Evolutionary conservation across 75 land plant genomes (phyloP).

Genomic region (Cunninghamia lanceolata): DNA sequence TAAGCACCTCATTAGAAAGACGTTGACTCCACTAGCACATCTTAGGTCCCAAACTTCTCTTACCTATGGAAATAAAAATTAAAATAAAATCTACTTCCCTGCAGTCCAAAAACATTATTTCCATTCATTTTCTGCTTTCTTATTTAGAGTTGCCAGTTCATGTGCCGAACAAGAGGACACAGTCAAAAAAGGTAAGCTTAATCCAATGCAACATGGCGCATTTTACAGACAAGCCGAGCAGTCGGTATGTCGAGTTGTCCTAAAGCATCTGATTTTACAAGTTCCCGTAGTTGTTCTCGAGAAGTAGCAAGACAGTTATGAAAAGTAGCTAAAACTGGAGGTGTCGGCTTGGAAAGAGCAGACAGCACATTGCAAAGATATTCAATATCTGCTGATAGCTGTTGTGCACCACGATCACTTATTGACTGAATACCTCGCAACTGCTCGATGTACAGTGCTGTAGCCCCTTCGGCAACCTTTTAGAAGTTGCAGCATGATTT

Average conservation of each 20-base stretch:
- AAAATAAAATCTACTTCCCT: neutral
- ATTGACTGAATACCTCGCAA: constrained; percentile 87
- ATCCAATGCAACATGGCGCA: constrained; percentile 74
- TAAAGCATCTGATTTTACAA: constrained; percentile 60
- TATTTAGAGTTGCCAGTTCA: neutral
- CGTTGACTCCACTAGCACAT: neutral
- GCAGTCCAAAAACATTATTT: neutral
- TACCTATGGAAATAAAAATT: neutral
- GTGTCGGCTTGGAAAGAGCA: constrained; percentile 90
- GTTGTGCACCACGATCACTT: constrained; percentile 94
- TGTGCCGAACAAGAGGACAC: neutral
- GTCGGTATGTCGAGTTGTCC: constrained; percentile 75
- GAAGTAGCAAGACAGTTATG: constrained; percentile 76
- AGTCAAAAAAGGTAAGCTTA: constrained; percentile 11
- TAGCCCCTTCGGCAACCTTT: constrained; percentile 98
- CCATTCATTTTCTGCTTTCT: neutral
- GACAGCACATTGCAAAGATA: constrained; percentile 94
- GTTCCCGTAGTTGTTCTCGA: constrained; percentile 68
- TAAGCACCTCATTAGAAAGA: neutral
- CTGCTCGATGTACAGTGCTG: constrained; percentile 86
- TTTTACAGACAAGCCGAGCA: constrained; percentile 87
- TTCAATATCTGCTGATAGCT: constrained; percentile 91
- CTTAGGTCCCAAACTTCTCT: neutral
- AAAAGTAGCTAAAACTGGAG: constrained; percentile 78
- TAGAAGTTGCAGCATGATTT: neutral